phyloP scores from a whole-genome alignment of 2,329 filamentous ascomycete genomes.

The Ophiostoma fasciatum region DNA sequence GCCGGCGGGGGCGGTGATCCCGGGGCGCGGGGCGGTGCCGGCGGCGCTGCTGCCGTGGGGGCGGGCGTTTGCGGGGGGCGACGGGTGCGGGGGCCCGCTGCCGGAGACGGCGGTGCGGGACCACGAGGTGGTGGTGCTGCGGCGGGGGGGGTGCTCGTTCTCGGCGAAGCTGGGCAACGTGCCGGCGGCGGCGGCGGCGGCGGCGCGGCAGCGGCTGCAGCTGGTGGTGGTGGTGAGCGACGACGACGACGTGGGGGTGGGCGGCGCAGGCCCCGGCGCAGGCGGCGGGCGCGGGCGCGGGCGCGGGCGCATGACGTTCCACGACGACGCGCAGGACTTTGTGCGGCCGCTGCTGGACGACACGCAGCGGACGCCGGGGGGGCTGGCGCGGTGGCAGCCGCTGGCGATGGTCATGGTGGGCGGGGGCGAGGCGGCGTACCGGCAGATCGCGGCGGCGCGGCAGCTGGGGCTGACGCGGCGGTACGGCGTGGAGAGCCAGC shows the following conservation, averaged over 20 bases:
- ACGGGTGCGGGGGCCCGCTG: constrained; percentile 47
- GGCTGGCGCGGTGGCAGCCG: constrained; percentile 52
- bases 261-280: constrained; percentile 11
- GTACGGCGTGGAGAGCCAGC: constrained; percentile 71
- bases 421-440: constrained; percentile 52
- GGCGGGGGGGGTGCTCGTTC: constrained; percentile 74
- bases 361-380: constrained; percentile 54
- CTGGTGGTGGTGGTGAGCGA: constrained; percentile 66
- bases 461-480: constrained; percentile 62
- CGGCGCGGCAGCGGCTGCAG: constrained; percentile 46
- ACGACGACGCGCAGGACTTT: constrained; percentile 20
- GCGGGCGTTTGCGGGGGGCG: constrained; percentile 54
- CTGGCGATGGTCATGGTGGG: constrained; percentile 75
- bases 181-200: constrained; percentile 56
- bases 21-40: constrained; percentile 21
- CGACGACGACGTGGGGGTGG: constrained; percentile 25
- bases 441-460: constrained; percentile 44
- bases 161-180: constrained; percentile 71
- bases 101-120: constrained; percentile 34
- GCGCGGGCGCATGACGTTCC: constrained; percentile 14
- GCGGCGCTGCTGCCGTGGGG: constrained; percentile 46
- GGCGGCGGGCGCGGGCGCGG: too few relatives aligned
- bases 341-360: constrained; percentile 57
- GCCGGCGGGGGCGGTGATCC: constrained; percentile 18
- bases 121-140: constrained; percentile 69